phyloP scores from a whole-genome alignment of 1,284 basidiomycete genomes.

The Inonotus obliquus region DNA sequence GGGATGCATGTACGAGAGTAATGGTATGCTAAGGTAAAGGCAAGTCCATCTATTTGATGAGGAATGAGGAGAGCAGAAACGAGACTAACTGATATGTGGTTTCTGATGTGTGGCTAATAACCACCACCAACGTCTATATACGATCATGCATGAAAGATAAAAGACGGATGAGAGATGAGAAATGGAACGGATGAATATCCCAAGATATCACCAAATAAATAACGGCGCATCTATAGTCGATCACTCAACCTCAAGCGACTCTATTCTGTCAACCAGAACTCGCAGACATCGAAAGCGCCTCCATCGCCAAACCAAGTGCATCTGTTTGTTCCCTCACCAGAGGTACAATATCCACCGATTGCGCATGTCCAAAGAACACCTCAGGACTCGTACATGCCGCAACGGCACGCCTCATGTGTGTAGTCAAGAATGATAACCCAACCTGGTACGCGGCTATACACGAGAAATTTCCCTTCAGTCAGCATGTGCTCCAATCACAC shows the following conservation, averaged over 20 bases:
- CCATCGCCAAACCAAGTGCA: conserved; percentile 69
- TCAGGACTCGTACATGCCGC: conserved; percentile 91
- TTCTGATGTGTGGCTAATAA: too few relatives aligned
- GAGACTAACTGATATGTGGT: neutral
- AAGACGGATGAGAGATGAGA: neutral
- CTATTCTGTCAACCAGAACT: conserved; percentile 3
- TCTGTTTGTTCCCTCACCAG: conserved; percentile 44
- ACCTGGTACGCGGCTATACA: conserved; percentile 84
- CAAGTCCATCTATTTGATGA: neutral
- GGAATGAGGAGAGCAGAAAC: neutral
- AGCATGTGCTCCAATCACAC: neutral
- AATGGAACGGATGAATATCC: neutral
- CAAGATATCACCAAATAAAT: neutral
- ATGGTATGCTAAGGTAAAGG: neutral
- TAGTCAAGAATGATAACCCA: conserved; percentile 90
- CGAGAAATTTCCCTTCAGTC: too few relatives aligned
- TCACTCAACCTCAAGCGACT: neutral
- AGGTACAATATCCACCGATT: conserved; percentile 34
- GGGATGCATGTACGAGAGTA: neutral
- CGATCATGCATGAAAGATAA: neutral
- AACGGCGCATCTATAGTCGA: neutral
- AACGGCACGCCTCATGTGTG: conserved; percentile 91
- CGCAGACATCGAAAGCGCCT: conserved; percentile 36
- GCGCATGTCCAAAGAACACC: conserved; percentile 69
- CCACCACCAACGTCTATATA: neutral